Evolutionary conservation across 352 stramenopile genomes (phyloP), one percentile per base, ranked within the genome.

Genomic region (Phytophthora vignae): DNA sequence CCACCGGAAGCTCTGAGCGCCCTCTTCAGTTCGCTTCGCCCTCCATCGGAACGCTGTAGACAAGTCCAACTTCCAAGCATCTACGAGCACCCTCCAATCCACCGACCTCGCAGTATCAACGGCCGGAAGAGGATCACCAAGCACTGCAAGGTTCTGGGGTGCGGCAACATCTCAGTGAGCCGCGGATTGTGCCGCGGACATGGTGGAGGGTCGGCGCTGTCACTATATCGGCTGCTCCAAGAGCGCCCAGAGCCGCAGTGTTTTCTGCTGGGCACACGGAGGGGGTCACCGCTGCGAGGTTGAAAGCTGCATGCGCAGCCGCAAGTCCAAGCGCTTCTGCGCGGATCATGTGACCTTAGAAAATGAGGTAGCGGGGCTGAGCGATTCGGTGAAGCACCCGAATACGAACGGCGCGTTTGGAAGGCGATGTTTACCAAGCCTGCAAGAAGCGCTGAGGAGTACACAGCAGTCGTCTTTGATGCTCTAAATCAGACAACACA

Each of bases 241-340:
- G 36, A 78, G 82, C 11, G 81, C 82, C 19, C 82, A 90, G 55
- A 87, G 81, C 33, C 71, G 78, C 15, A 85, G 81, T 19, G 71
- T 84, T 14, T 84, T 80, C 31, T 91, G 84, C 59, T 88, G 83
- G 78, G 70, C 78, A 3, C 82, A 91, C 63, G 84, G 84, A 17
- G 84, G 84, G 10, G 82, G 84, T 14, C 79, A 86, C 57, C 82
- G 82, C 7, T 91, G 84, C 50, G 79, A 88, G 60, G 80, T 83
- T 12, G 71, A 82, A 42, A 68, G 56, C 38, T 91, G 84, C 64
- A 83, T 84, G 73, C 81, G 79, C 17, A 85, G 73, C 57, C 60
- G 84, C 69, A 85, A 87, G 75, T 78, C 83, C 22, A 85, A 87
- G 68, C 71, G 71, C 4, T 69, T 73, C 31, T 73, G 66, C 19